Base-by-base conservation (phyloP, 805 yeast species). In the Candida berthetii region DNA sequence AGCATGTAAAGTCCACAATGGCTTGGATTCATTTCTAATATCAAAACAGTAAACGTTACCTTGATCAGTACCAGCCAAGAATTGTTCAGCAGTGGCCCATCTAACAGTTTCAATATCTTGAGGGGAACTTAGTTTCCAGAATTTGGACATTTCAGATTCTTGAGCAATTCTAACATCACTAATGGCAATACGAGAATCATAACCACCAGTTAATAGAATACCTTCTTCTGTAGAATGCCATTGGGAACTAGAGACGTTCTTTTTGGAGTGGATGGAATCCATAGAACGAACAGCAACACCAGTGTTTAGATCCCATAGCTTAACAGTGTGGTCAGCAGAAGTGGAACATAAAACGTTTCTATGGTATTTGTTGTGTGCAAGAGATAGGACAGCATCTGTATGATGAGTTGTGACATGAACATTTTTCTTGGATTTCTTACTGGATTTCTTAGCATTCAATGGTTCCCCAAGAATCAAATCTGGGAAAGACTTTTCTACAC, bases 1-100 rank as follows among this genome's bases (percentile, higher is more conserved):
- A 2, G 98, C 98, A 62, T 93, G 96, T 52, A 93, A 71, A 3
- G 96, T 87, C 99, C 99, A 93, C 27, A 91, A 54, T 16, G 97
- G 90, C 43, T 71, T 66, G 36, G 71, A 73, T 31, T 71, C 76
- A 39, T 66, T 67, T 61, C 96, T 78, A 36, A 87, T 83, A 62
- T 91, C 99, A 54, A 84, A 91, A 47, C 91, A 83, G 67, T 87
- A 87, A 20, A 93, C 78, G 54, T 80, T 80, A 60, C 99, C 99
- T 48, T 76, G 73, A 61, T 93, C 99, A 22, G 96, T 88, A 56
- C 96, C 96, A 33, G 89, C 93, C 55, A 81, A 78, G 60, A 91
- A 84, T 24, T 68, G 59, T 42, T 67, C 64, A 24, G 74, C 76
- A 27, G 78, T 68, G 10, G 74, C 67, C 93, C 96, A 89, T 42